Conservation (phyloP, 495 filamentous ascomycete species). For the Peziza echinospora region DNA sequence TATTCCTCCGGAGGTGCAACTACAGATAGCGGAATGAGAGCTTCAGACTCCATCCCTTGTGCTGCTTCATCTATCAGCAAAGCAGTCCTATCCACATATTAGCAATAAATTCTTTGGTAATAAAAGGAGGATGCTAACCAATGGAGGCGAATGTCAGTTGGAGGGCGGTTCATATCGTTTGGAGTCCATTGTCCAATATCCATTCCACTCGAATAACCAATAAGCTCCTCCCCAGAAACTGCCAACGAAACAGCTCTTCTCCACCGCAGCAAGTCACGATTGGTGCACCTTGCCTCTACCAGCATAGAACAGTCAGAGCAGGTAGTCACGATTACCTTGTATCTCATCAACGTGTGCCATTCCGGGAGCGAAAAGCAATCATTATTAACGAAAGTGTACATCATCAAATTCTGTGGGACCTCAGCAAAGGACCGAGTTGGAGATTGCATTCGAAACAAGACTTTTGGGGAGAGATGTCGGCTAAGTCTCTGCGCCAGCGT, state of each 20-base stretch:
- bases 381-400: conserved; percentile 27
- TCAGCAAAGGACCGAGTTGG: conserved; percentile 27
- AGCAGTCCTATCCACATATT: conserved; percentile 30
- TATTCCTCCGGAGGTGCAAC: conserved; percentile 27
- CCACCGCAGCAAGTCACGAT: conserved; percentile 23
- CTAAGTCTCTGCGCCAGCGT: conserved; percentile 28
- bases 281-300: conserved; percentile 28
- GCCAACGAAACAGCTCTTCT: conserved; percentile 17
- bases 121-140: conserved; percentile 8
- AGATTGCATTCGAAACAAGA: conserved; percentile 29
- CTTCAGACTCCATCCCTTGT: conserved; percentile 33
- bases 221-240: conserved; percentile 11
- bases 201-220: conserved; percentile 4
- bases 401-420: conserved; percentile 25
- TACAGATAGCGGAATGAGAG: conserved; percentile 27
- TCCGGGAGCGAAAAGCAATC: conserved; percentile 28
- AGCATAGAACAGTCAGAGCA: conserved; percentile 31
- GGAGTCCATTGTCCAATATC: conserved; percentile 15
- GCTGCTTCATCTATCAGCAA: conserved; percentile 37
- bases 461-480: conserved; percentile 20
- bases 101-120: not conserved
- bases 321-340: conserved; percentile 29
- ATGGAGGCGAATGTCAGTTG: conserved; percentile 10
- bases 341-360: conserved; percentile 29
- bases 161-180: conserved; percentile 14